phyloP scores from a whole-genome alignment of 2,329 filamentous ascomycete genomes.

The Biscogniauxia mediterranea region DNA sequence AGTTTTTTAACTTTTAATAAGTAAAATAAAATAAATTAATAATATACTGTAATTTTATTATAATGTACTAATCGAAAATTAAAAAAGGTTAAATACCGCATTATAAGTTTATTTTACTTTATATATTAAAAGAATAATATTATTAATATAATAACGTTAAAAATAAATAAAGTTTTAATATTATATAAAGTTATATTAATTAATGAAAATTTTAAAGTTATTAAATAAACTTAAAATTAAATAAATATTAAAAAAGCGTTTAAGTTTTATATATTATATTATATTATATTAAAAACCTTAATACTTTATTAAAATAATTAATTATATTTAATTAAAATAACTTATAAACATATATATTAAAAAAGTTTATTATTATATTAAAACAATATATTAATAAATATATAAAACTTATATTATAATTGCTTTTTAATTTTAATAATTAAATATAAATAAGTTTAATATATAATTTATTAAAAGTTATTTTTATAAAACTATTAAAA shows the following conservation, averaged over 20 bases:
- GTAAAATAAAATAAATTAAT: too few species aligned
- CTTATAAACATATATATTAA: not conserved
- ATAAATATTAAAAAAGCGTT: not conserved
- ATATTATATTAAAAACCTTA: not conserved
- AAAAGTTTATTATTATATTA: not conserved
- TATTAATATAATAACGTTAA: too few species aligned
- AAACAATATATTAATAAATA: not conserved
- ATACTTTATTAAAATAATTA: too few species aligned
- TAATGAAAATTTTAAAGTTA: not conserved
- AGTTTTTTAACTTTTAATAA: too few species aligned
- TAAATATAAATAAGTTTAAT: not conserved
- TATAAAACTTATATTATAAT: not conserved
- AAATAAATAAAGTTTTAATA: not conserved
- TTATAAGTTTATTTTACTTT: not conserved
- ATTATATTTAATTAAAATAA: too few species aligned
- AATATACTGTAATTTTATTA: too few species aligned
- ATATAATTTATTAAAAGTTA: not conserved
- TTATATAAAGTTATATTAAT: too few species aligned
- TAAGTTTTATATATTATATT: not conserved
- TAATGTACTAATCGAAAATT: too few species aligned
- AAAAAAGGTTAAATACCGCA: too few species aligned
- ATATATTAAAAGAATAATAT: not conserved
- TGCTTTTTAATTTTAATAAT: not conserved
- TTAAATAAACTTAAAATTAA: slow-evolving; percentile 1
- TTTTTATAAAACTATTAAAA: not conserved